Evolutionary conservation across 1,284 basidiomycete species (phyloP), one percentile per base, ranked within the genome.

Genomic region (Meripilus lineatus): DNA sequence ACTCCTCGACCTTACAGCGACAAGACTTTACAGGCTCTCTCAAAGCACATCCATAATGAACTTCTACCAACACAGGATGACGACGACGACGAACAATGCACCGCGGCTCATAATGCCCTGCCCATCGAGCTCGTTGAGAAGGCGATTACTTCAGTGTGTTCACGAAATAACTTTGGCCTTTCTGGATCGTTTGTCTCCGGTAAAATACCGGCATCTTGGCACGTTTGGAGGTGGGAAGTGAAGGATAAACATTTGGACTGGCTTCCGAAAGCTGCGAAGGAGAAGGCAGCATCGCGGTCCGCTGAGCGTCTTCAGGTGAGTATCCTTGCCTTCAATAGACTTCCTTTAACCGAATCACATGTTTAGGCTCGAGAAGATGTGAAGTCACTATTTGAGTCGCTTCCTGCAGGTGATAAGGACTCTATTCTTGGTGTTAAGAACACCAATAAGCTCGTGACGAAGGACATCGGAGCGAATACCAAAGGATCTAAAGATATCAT

Each of bases 181-280:
- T 79, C 87, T 42, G 54, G 48, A 26, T 65, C 64, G 2, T 55
- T 64, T 11, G 58, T 64, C 21, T 71, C 72, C 30, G 64, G 67
- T 42, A 85, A 74, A 57, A 55, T 69, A 14, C 77, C 83, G 8
- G 75, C 81, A 4, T 63, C 71, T 17, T 62, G 88, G 25, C 83
- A 79, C 52, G 66, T 89, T n/a, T 94, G 90, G 90, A 72, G 91
- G 48, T 93, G 91, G 91, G 91, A 94, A 58, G 81, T 86, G 5
- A 81, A 74, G 51, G 72, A 79, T 13, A 53, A 70, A 18, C 67
- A 72, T 50, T 61, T 67, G 40, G 68, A 76, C 38, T 84, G 84
- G 78, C 63, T 93, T 24, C 89, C 90, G 0, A 82, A 79, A 56
- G 77, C 75, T 54, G 71, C 73, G 6, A 69, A 71, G 46, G 85